Conservation (phyloP, 495 filamentous ascomycete genomes). For the Geoglossum glabrum region DNA sequence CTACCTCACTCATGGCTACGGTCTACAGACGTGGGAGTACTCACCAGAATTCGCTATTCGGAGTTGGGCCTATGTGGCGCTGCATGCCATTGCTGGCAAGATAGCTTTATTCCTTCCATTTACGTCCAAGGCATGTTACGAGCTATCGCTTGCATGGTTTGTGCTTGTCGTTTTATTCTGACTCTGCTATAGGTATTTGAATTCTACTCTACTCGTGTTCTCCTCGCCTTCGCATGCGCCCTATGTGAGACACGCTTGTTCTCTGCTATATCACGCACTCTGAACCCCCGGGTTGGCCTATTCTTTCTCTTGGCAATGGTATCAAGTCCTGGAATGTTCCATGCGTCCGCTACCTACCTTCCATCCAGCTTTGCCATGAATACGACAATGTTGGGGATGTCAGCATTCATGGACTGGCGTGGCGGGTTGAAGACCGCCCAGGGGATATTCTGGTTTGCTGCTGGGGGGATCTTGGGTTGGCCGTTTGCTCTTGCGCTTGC, state of each 20-base stretch:
- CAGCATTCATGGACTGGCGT: slow-evolving; percentile 73
- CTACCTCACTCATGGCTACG: slow-evolving; percentile 82
- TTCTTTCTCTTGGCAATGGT: slow-evolving; percentile 59
- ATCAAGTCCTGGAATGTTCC: slow-evolving; percentile 79
- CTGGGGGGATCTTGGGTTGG: slow-evolving; percentile 86
- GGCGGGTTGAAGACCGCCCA: slow-evolving; percentile 52
- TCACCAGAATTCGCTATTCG: slow-evolving; percentile 88
- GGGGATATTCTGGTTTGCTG: slow-evolving; percentile 80
- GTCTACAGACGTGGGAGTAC: slow-evolving; percentile 97
- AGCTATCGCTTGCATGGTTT: neutral
- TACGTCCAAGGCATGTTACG: slow-evolving; percentile 24
- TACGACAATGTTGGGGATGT: slow-evolving; percentile 64
- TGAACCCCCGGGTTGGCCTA: slow-evolving; percentile 64
- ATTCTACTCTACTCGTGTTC: slow-evolving; percentile 69
- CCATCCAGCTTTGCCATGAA: slow-evolving; percentile 98
- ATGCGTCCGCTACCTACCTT: slow-evolving; percentile 68
- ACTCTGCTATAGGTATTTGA: slow-evolving; percentile 35
- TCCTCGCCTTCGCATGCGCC: slow-evolving; percentile 57
- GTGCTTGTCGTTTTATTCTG: neutral
- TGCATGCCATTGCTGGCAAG: slow-evolving; percentile 58
- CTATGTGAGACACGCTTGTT: slow-evolving; percentile 66
- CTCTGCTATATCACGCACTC: slow-evolving; percentile 43
- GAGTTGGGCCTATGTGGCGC: slow-evolving; percentile 80
- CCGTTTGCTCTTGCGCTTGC: slow-evolving; percentile 74
- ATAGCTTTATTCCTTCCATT: slow-evolving; percentile 40